A percentile compares a stretch with the other conserved stretches of the same genome.
phyloP scores from a whole-genome alignment of 257 asterid genomes.

The Primulina eburnea region DNA sequence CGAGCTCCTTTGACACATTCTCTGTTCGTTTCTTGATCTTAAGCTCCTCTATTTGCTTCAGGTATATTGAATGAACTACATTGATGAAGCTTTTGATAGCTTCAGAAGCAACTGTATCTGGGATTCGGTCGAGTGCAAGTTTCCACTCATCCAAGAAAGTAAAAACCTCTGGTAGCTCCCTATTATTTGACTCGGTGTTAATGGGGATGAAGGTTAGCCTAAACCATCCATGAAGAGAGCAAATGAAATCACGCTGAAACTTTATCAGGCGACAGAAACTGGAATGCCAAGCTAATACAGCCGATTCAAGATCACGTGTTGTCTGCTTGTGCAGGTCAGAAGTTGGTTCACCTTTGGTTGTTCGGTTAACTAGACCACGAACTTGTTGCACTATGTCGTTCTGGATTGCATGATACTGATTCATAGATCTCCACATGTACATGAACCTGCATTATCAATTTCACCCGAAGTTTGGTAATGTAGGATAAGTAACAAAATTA shows the following conservation, averaged over 20 bases:
- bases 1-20: slow-evolving; percentile 74
- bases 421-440: slow-evolving; percentile 99
- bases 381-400: slow-evolving; percentile 92
- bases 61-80: slow-evolving; percentile 71
- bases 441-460: slow-evolving; percentile 61
- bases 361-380: slow-evolving; percentile 64
- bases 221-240: slow-evolving; percentile 87
- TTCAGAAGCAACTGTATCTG: slow-evolving; percentile 93
- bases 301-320: slow-evolving; percentile 89
- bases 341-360: slow-evolving; percentile 64
- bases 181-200: slow-evolving; percentile 36
- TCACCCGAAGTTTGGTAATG: slow-evolving; percentile 3
- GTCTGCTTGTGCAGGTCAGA: slow-evolving; percentile 92
- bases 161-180: slow-evolving; percentile 47
- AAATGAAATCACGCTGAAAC: slow-evolving; percentile 70
- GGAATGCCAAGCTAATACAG: slow-evolving; percentile 91
- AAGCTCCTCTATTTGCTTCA: slow-evolving; percentile 81
- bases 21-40: slow-evolving; percentile 76
- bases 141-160: slow-evolving; percentile 90
- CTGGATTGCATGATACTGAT: slow-evolving; percentile 78
- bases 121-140: slow-evolving; percentile 78
- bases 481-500: neutral
- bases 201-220: slow-evolving; percentile 74
- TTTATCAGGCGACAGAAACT: slow-evolving; percentile 76
- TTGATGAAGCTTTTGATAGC: slow-evolving; percentile 94